Percentiles rank a stretch among this genome's conserved stretches.
Conservation (phyloP, 176 grass and related monocot genomes). For the Carex pumila region DNA sequence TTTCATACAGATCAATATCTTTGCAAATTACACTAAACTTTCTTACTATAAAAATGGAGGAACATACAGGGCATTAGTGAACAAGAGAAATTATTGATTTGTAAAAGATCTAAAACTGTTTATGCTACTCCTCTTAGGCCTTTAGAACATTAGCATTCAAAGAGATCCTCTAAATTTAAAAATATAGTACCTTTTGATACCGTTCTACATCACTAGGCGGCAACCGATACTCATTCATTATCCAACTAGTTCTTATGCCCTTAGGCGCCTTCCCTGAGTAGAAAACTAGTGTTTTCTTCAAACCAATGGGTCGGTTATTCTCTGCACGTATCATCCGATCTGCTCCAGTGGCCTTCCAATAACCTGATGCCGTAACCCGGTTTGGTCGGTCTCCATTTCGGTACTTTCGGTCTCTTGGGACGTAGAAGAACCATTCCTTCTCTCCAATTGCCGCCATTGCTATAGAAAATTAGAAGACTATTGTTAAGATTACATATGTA, state of each 20-base stretch:
- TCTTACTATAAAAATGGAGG: neutral
- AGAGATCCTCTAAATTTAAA: neutral
- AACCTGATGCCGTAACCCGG: slow-evolving; percentile 85
- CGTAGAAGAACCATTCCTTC: slow-evolving; percentile 99
- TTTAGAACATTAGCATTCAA: neutral
- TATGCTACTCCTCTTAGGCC: neutral
- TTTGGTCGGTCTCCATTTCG: slow-evolving; percentile 93
- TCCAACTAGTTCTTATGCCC: slow-evolving; percentile 82
- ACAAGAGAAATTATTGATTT: neutral
- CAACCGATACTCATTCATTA: slow-evolving; percentile 99
- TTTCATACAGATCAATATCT: neutral
- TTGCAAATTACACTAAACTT: neutral
- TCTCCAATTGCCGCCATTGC: slow-evolving; percentile 91
- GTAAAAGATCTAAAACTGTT: neutral
- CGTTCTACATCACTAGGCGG: slow-evolving; percentile 48
- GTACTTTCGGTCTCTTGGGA: slow-evolving; percentile 93
- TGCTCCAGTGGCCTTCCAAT: slow-evolving; percentile 98
- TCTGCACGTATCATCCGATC: slow-evolving; percentile 69
- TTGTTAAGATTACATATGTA: neutral
- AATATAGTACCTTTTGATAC: slow-evolving; percentile 56
- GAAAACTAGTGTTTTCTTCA: slow-evolving; percentile 99
- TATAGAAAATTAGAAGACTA: slow-evolving; percentile 7
- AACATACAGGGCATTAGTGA: neutral
- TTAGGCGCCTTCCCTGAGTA: slow-evolving; percentile 98
- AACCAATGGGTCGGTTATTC: slow-evolving; percentile 55